phyloP scores from a whole-genome alignment of 441 rosid species.

The Pelargonium myrrhifolium region DNA sequence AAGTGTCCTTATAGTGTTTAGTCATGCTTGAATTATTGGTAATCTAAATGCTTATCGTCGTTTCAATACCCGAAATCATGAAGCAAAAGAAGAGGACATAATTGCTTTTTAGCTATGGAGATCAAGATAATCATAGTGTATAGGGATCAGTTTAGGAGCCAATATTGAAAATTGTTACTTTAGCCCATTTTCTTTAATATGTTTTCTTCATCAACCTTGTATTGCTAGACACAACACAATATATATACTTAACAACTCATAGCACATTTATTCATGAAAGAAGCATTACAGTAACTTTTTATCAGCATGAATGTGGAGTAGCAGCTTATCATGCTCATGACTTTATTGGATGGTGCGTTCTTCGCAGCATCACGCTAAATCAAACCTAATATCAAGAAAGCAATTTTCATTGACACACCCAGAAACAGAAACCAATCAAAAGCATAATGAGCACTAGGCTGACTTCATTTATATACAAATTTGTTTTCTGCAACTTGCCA shows the following conservation, averaged over 20 bases:
- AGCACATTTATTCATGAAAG: not conserved
- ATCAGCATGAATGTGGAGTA: not conserved
- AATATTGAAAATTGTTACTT: conserved; percentile 10
- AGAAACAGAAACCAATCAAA: not conserved
- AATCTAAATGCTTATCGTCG: conserved; percentile 16
- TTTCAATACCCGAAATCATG: conserved; percentile 24
- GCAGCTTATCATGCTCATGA: no score
- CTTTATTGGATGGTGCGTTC: not conserved
- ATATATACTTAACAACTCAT: not conserved
- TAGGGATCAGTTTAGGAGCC: conserved; percentile 13
- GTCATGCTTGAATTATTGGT: conserved; percentile 8
- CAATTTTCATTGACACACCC: not conserved
- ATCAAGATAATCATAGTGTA: conserved; percentile 11
- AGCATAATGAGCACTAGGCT: conserved; percentile 18
- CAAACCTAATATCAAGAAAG: conserved; percentile 1
- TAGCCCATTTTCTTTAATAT: no score
- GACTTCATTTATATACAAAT: conserved; percentile 11
- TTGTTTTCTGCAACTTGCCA: conserved; percentile 17
- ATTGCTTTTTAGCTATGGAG: conserved; percentile 10
- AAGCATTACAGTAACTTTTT: not conserved
- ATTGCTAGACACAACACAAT: no score
- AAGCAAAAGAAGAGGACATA: conserved; percentile 15
- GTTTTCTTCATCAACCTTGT: no score
- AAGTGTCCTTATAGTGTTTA: conserved; percentile 12
- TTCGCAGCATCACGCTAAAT: not conserved